Evolutionary conservation across 73 alveolate species (phyloP).

Genomic region (Symbiodinium natans): DNA sequence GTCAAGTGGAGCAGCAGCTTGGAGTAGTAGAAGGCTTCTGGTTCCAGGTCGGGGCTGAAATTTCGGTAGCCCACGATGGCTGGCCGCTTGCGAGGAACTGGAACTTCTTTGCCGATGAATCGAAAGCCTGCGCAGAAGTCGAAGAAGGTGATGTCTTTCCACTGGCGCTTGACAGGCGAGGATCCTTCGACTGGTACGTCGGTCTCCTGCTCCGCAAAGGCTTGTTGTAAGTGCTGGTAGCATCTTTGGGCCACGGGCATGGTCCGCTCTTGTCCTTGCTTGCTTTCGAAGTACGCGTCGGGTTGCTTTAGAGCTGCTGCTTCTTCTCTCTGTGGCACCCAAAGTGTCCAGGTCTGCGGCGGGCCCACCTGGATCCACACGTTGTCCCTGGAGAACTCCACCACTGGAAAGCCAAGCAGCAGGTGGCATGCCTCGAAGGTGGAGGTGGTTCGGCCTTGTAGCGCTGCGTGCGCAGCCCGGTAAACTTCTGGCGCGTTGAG

Average conservation of each 20-base stretch:
- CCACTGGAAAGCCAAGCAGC: not conserved
- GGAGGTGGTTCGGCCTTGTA: constrained; percentile 19
- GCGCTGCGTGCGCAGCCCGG: not conserved
- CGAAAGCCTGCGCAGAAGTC: not conserved
- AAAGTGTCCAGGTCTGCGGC: not conserved
- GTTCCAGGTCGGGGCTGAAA: not conserved
- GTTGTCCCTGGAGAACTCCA: not conserved
- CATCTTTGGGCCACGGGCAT: not conserved
- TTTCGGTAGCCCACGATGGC: not conserved
- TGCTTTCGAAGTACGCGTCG: not conserved
- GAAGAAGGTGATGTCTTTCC: not conserved
- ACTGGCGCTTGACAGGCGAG: not conserved
- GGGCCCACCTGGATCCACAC: constrained; percentile 1
- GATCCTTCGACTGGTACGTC: not conserved
- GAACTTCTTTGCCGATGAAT: not conserved
- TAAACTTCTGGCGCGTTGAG: not conserved
- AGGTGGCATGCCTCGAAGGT: constrained; percentile 11
- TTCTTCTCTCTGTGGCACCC: not conserved
- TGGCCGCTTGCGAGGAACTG: not conserved
- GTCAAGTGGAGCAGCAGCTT: not conserved
- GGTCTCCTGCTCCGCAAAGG: not conserved
- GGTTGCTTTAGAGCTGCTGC: not conserved
- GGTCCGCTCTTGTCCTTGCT: not conserved
- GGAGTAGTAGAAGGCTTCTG: not conserved
- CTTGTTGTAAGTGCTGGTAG: not conserved